Percentiles rank a stretch among this genome's conserved stretches.
Conservation (phyloP, 2,329 filamentous ascomycete genomes). For the Xylaria sp. region DNA sequence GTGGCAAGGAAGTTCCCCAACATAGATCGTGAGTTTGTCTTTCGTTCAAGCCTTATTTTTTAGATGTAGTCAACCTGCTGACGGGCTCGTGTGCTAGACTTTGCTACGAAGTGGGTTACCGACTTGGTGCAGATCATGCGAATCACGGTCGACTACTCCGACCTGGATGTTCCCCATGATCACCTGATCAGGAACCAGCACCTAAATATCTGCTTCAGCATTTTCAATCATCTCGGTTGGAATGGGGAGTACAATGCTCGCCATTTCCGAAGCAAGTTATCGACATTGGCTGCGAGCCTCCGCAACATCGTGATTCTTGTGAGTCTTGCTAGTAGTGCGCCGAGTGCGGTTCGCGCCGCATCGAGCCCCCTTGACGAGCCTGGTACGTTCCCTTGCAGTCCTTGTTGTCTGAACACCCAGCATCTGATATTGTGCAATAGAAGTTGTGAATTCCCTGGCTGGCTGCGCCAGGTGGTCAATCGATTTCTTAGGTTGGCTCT, state of each 20-base stretch:
- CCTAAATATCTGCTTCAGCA: slow-evolving; percentile 70
- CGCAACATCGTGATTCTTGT: slow-evolving; percentile 65
- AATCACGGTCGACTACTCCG: slow-evolving; percentile 74
- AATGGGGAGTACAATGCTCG: slow-evolving; percentile 57
- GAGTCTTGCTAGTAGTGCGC: slow-evolving; percentile 56
- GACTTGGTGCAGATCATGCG: slow-evolving; percentile 66
- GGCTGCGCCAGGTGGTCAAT: slow-evolving; percentile 76
- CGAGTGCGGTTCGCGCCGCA: slow-evolving; percentile 49
- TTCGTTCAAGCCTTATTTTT: background rate
- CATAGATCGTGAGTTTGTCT: slow-evolving; percentile 32
- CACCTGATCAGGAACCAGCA: slow-evolving; percentile 66
- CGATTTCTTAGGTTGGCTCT: slow-evolving; percentile 61
- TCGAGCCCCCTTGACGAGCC: slow-evolving; percentile 59
- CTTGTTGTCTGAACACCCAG: background rate
- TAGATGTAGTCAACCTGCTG: background rate
- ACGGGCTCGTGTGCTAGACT: slow-evolving; percentile 38
- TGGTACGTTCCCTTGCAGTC: slow-evolving; percentile 36
- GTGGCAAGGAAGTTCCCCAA: slow-evolving; percentile 51
- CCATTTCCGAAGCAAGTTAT: slow-evolving; percentile 65
- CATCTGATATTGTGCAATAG: slow-evolving; percentile 36
- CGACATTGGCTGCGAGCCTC: slow-evolving; percentile 69
- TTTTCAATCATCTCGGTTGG: slow-evolving; percentile 74
- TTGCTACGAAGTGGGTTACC: slow-evolving; percentile 57
- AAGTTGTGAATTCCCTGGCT: slow-evolving; percentile 65
- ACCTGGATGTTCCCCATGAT: slow-evolving; percentile 62